Conservation (phyloP, 1,139 yeast genomes). For the Pichia sp. region DNA sequence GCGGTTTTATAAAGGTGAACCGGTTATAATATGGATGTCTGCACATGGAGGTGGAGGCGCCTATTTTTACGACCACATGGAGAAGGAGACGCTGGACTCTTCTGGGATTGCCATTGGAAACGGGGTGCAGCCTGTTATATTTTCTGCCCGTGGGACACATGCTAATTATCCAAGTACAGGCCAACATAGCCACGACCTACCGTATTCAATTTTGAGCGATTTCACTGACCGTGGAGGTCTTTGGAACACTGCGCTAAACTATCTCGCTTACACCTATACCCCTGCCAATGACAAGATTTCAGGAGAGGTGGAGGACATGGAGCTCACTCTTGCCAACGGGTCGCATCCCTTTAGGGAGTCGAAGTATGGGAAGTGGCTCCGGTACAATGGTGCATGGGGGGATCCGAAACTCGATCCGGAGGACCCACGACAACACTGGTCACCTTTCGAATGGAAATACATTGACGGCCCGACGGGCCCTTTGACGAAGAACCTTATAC, state of each 20-base stretch:
- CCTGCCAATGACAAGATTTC: constrained; percentile 34
- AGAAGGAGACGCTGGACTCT: constrained; percentile 29
- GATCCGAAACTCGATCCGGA: constrained; percentile 60
- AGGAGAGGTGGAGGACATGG: constrained; percentile 2
- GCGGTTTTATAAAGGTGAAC: constrained; percentile 74
- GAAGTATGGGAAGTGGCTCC: constrained; percentile 72
- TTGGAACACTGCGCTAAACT: constrained; percentile 88
- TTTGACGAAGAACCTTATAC: constrained; percentile 62
- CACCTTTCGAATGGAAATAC: constrained; percentile 76
- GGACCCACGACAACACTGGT: constrained; percentile 79
- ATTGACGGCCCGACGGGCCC: constrained; percentile 96
- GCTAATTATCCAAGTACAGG: constrained; percentile 97
- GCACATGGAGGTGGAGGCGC: constrained; percentile 99
- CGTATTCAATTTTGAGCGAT: constrained; percentile 84
- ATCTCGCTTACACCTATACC: constrained; percentile 73
- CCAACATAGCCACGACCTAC: constrained; percentile 91
- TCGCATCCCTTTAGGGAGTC: constrained; percentile 55
- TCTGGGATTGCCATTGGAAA: constrained; percentile 16
- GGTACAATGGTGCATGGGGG: constrained; percentile 88
- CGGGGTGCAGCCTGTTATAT: constrained; percentile 62
- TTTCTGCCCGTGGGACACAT: constrained; percentile 93
- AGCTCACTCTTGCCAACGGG: constrained; percentile 39
- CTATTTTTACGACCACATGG: constrained; percentile 68
- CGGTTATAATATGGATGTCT: constrained; percentile 92
- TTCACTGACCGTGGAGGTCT: constrained; percentile 92